These are phyloP conservation scores for Castanopsis chinensis DNA, from an alignment of 306 rosid genomes.

Conservation along the genomic window DNA sequence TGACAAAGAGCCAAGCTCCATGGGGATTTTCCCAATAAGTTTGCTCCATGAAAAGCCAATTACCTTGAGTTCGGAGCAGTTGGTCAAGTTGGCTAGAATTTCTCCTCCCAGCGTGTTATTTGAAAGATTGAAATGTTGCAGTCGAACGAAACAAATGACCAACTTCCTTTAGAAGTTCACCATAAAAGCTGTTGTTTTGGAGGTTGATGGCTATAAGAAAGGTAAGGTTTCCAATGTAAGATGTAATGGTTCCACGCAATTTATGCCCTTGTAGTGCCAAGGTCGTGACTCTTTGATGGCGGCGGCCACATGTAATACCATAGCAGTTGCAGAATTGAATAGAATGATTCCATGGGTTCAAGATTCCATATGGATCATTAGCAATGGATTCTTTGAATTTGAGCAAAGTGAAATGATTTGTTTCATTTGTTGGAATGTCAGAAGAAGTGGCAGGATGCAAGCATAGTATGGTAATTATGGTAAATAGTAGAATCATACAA, in stretches of 20 bases:
- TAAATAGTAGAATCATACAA: not conserved
- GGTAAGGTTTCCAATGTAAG: constrained; percentile 36
- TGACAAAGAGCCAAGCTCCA: not conserved
- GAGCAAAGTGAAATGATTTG: constrained; percentile 25
- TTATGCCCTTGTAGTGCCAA: constrained; percentile 1
- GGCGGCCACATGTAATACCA: constrained; percentile 24
- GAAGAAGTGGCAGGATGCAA: not conserved
- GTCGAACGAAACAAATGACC: too few species aligned
- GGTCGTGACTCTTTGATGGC: constrained; percentile 27
- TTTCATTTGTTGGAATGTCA: constrained; percentile 8
- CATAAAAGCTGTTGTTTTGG: not conserved
- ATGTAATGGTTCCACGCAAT: constrained; percentile 34
- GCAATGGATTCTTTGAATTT: constrained; percentile 1
- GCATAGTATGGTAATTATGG: not conserved
- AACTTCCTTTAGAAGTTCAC: not conserved
- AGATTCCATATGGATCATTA: too few species aligned
- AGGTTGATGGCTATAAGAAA: constrained; percentile 14
- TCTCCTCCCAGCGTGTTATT: too few species aligned
- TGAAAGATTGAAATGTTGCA: too few species aligned
- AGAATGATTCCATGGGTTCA: too few species aligned
- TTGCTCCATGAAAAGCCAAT: accelerated
- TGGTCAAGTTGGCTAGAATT: too few species aligned
- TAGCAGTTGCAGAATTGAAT: too few species aligned
- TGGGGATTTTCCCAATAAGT: too few species aligned
- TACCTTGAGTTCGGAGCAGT: too few species aligned